Evolutionary conservation across 83 land plant genomes (phyloP), one percentile per base, ranked within the genome.

Genomic region (Diphasiastrum complanatum): DNA sequence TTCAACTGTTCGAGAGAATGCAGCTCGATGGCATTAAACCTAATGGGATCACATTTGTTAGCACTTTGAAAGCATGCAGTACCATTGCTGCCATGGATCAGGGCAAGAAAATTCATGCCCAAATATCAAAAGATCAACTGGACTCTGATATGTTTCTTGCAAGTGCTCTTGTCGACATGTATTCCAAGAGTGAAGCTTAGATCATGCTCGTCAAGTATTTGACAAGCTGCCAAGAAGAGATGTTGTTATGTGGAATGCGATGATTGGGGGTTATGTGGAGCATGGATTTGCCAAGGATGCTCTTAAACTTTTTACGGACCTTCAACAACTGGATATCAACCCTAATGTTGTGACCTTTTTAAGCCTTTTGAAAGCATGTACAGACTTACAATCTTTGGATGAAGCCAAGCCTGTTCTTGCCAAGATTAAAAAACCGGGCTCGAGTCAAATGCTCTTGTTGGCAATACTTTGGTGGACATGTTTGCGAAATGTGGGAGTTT

Each of bases 151-250:
- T 64, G 14, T 64, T 51, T 51, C 48, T 75, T 33, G 54, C 75
- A 60, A 82, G 78, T 35, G 76, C 77, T 50, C 79, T 84, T 64
- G 46, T 84, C 34, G 34, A 74, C 46, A 78, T 84, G 69, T 84
- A 84, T 73, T 71, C 84, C 54, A 75, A 75, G 63, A 80, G 87
- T 47, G 60, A 36, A 60, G 29, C 30, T 67, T 80, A 2, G 23
- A 64, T 18, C 47, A 60, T 20, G 87, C 87, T 24, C 71, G 72
- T 33, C 25, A 32, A 22, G 64, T 69, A 35, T 83, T 83, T 71
- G 65, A 71, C 38, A 51, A 43, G 26, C 67, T 67, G 33, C 75
- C 52, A 11, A 11, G 41, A 18, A 73, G 74, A 26, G 78, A 84
- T 47, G 72, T 80, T 22, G 74, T 77, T 65, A 64, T 81, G n/a